phyloP scores from a whole-genome alignment of 2,329 filamentous ascomycete genomes.

The Cephalotrichum gorgonifer region DNA sequence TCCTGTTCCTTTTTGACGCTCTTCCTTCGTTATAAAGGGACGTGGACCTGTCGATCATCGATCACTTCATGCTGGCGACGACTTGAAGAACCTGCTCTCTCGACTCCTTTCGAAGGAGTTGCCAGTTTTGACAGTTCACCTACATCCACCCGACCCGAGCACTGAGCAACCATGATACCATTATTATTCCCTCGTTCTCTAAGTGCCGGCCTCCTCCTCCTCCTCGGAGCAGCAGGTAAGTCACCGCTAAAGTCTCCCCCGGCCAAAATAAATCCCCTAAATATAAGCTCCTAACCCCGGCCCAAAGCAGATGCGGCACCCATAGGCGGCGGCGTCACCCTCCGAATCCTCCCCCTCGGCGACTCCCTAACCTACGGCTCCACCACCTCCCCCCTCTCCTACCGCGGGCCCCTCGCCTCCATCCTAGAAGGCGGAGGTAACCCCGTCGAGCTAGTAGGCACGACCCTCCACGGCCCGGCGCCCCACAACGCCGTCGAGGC shows the following conservation, averaged over 20 bases:
- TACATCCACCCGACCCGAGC: too few relatives aligned
- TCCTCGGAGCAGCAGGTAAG: not conserved
- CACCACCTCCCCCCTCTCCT: conserved; percentile 17
- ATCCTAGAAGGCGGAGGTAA: conserved; percentile 18
- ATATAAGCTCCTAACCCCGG: not conserved
- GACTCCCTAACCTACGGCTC: conserved; percentile 25
- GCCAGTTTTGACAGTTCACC: too few relatives aligned
- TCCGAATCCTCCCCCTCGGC: conserved; percentile 23
- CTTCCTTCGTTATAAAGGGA: too few relatives aligned
- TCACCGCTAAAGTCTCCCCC: not conserved
- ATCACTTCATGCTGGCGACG: too few relatives aligned
- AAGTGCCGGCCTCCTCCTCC: not conserved
- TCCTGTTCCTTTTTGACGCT: too few relatives aligned
- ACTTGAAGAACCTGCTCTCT: too few relatives aligned
- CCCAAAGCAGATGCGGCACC: not conserved
- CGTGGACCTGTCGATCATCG: too few relatives aligned
- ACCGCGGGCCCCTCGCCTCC: conserved; percentile 22
- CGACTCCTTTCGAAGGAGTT: too few relatives aligned
- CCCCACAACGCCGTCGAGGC: conserved; percentile 24
- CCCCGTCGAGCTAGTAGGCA: conserved; percentile 25
- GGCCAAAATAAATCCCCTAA: not conserved
- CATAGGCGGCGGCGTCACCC: conserved; percentile 3
- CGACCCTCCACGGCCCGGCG: conserved; percentile 21
- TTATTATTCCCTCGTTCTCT: not conserved
- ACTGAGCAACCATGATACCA: not conserved